Conservation (phyloP, 2,329 filamentous ascomycete genomes). For the Sclerotinia spermophila region DNA sequence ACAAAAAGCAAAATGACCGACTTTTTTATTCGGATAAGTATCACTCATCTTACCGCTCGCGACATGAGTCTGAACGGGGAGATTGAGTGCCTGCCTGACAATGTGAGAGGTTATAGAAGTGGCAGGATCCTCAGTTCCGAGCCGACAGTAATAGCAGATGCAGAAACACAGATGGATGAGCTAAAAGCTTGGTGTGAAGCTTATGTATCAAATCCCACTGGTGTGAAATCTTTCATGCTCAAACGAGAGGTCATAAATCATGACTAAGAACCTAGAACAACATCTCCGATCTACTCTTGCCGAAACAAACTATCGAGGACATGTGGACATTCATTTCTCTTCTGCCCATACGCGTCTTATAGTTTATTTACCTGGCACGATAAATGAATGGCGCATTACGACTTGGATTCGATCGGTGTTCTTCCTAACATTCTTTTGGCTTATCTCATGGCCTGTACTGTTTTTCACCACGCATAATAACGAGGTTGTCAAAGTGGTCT, state of each 20-base stretch:
- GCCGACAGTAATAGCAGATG: slow-evolving; percentile 40
- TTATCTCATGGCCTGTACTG: slow-evolving; percentile 68
- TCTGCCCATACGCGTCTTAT: slow-evolving; percentile 54
- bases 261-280: slow-evolving; percentile 51
- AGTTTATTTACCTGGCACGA: slow-evolving; percentile 58
- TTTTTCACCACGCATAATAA: slow-evolving; percentile 64
- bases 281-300: slow-evolving; percentile 56
- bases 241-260: slow-evolving; percentile 55
- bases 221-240: slow-evolving; percentile 56
- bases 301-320: slow-evolving; percentile 64
- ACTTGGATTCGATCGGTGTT: slow-evolving; percentile 62
- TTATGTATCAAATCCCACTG: slow-evolving; percentile 56
- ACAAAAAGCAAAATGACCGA: slow-evolving; percentile 51
- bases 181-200: slow-evolving; percentile 57
- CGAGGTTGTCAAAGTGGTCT: slow-evolving; percentile 49
- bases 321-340: slow-evolving; percentile 56
- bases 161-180: slow-evolving; percentile 18
- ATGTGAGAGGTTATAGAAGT: slow-evolving; percentile 60
- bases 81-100: slow-evolving; percentile 19
- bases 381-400: slow-evolving; percentile 63
- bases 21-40: slow-evolving; percentile 57
- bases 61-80: not conserved
- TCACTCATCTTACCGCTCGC: slow-evolving; percentile 52
- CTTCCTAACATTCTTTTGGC: slow-evolving; percentile 62
- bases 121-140: slow-evolving; percentile 53